These are phyloP conservation scores for Epichloe amarillans DNA, from an alignment of 2,329 filamentous ascomycete species.

Conservation along the genomic window DNA sequence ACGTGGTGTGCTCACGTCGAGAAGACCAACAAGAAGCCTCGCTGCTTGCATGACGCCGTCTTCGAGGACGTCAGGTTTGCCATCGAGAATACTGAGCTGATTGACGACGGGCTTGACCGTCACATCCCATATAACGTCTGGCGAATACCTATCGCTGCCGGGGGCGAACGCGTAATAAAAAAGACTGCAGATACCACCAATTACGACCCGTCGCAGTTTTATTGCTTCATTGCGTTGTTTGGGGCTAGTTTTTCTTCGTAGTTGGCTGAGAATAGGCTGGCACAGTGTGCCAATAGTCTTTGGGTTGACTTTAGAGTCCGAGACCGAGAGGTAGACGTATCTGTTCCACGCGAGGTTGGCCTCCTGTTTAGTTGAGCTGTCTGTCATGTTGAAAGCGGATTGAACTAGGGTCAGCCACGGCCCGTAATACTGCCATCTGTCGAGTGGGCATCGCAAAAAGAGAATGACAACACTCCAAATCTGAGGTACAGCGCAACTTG, in stretches of 20 bases:
- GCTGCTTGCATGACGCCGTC: slow-evolving; percentile 47
- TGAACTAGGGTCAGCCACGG: slow-evolving; percentile 71
- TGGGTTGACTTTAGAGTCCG: slow-evolving; percentile 42
- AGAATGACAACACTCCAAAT: slow-evolving; percentile 80
- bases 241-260: slow-evolving; percentile 48
- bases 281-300: slow-evolving; percentile 33
- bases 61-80: slow-evolving; percentile 24
- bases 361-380: slow-evolving; percentile 56
- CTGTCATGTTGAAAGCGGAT: slow-evolving; percentile 68
- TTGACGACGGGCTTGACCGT: slow-evolving; percentile 54
- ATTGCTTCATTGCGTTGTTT: slow-evolving; percentile 39
- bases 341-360: slow-evolving; percentile 80
- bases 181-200: slow-evolving; percentile 66
- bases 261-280: slow-evolving; percentile 54
- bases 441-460: slow-evolving; percentile 54
- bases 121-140: slow-evolving; percentile 67
- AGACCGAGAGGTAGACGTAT: slow-evolving; percentile 60
- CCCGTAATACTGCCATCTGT: slow-evolving; percentile 59
- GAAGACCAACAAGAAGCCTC: slow-evolving; percentile 56
- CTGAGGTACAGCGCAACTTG: slow-evolving; percentile 53
- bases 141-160: slow-evolving; percentile 45
- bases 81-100: slow-evolving; percentile 33
- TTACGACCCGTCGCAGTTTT: slow-evolving; percentile 37
- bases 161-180: slow-evolving; percentile 73
- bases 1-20: slow-evolving; percentile 44